phyloP scores from a whole-genome alignment of 352 stramenopile species.

The Blastocystis sp. region DNA sequence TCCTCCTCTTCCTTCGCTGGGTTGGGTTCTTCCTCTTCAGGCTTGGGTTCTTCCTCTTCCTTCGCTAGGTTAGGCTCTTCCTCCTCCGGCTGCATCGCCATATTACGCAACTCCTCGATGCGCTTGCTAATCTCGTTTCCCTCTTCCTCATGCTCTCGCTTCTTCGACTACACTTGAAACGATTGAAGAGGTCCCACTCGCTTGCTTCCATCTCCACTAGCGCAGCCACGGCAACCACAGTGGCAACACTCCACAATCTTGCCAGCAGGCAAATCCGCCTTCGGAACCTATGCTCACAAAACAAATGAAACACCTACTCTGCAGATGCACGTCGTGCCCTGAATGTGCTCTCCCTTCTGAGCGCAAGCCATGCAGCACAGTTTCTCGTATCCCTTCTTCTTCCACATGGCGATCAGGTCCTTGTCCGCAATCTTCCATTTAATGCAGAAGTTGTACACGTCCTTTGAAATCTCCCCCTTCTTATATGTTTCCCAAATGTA shows the following conservation, averaged over 20 bases:
- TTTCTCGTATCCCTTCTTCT: slow-evolving; percentile 66
- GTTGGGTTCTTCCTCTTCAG: neutral
- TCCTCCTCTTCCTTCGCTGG: neutral
- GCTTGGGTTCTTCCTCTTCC: neutral
- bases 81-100: slow-evolving; percentile 13
- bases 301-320: neutral
- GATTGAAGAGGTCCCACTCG: neutral
- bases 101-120: slow-evolving; percentile 12
- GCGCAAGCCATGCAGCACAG: slow-evolving; percentile 56
- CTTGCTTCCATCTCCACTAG: slow-evolving; percentile 55
- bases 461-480: slow-evolving; percentile 7
- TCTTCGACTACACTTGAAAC: slow-evolving; percentile 54
- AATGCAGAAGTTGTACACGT: slow-evolving; percentile 62
- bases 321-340: slow-evolving; percentile 41
- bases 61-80: neutral
- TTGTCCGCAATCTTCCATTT: slow-evolving; percentile 40
- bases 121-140: slow-evolving; percentile 45
- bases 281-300: slow-evolving; percentile 12
- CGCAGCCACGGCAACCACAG: slow-evolving; percentile 55
- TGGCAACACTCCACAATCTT: slow-evolving; percentile 60
- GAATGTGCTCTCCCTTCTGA: slow-evolving; percentile 55
- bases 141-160: slow-evolving; percentile 42
- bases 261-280: slow-evolving; percentile 35
- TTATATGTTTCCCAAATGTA: slow-evolving; percentile 64
- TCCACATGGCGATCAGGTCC: slow-evolving; percentile 65